These are phyloP conservation scores for Clonostachys solani DNA, from an alignment of 2,329 filamentous ascomycete genomes.

Conservation along the genomic window DNA sequence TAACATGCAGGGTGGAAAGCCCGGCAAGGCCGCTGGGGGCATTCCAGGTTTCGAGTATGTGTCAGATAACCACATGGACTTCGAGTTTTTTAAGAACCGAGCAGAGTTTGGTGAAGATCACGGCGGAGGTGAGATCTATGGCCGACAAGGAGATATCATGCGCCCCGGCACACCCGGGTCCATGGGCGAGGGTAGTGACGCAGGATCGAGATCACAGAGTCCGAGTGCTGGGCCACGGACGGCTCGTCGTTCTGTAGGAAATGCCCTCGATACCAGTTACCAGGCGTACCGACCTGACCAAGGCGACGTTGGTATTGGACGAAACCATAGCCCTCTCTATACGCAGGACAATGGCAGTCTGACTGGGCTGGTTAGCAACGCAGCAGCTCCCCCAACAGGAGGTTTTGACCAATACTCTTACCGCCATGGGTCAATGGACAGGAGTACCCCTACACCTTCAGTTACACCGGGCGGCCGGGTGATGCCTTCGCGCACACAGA, in stretches of 20 bases:
- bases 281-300: constrained; percentile 14
- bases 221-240: constrained; percentile 21
- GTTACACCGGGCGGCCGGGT: constrained; percentile 2
- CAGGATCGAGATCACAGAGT: constrained; percentile 44
- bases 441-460: constrained; percentile 6
- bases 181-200: constrained; percentile 35
- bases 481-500: constrained; percentile 8
- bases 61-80: constrained; percentile 80
- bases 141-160: constrained; percentile 51
- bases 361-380: constrained; percentile 46
- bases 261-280: constrained; percentile 24
- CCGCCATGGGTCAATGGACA: constrained; percentile 10
- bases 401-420: constrained; percentile 14
- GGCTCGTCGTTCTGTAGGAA: constrained; percentile 23
- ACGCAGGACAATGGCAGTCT: constrained; percentile 46
- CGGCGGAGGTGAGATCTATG: constrained; percentile 70
- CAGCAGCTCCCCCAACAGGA: constrained; percentile 45
- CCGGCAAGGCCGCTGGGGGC: constrained; percentile 36
- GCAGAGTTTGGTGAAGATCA: constrained; percentile 84
- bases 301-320: constrained; percentile 13
- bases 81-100: constrained; percentile 86
- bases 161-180: constrained; percentile 60
- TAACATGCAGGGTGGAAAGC: constrained; percentile 60
- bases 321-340: constrained; percentile 44
- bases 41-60: constrained; percentile 85